A percentile compares a stretch with the other conserved stretches of the same genome.
These are phyloP conservation scores for Alternaria rosae DNA, from an alignment of 2,329 filamentous ascomycete genomes.

Conservation along the genomic window DNA sequence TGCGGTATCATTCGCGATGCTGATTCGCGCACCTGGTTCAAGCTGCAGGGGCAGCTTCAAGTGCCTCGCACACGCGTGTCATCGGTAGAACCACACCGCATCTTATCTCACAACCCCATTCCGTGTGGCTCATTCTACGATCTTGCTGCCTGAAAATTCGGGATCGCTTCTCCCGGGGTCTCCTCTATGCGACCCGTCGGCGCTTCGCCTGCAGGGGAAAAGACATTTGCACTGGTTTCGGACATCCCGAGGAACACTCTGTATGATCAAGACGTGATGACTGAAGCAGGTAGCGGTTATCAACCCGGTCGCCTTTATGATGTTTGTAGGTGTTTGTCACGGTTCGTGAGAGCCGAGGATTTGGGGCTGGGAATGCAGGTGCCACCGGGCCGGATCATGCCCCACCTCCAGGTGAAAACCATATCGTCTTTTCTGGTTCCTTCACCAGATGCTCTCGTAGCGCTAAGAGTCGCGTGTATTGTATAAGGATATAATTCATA, in stretches of 20 bases:
- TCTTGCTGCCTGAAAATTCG: neutral
- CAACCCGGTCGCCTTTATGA: neutral
- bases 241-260: neutral
- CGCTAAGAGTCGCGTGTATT: no score
- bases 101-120: neutral
- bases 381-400: neutral
- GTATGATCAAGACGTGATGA: neutral
- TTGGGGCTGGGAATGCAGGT: neutral
- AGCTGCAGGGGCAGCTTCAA: neutral
- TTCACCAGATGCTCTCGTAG: no score
- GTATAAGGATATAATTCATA: no score
- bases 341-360: neutral
- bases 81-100: neutral
- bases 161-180: neutral
- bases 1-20: neutral
- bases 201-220: neutral
- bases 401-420: neutral
- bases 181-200: neutral
- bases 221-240: neutral
- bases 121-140: neutral
- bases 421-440: no score
- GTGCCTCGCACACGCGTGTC: conserved; percentile 7
- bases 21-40: conserved; percentile 4
- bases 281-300: neutral
- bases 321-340: neutral